phyloP scores from a whole-genome alignment of 2,329 filamentous ascomycete genomes.

The Fusarium sororula region DNA sequence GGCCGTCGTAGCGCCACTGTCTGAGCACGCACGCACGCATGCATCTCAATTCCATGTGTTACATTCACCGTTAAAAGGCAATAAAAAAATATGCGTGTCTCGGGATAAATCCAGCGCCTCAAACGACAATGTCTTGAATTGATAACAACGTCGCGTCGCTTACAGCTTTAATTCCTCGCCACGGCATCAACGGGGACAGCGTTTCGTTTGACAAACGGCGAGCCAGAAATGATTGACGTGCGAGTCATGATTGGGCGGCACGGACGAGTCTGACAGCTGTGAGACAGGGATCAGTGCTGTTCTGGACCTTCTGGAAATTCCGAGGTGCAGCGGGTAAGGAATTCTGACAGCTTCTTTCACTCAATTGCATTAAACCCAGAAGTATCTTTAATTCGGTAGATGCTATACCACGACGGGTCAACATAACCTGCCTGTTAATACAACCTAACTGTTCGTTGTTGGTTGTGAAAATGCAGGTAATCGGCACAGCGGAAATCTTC shows the following conservation, averaged over 20 bases:
- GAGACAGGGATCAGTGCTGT: slow-evolving; percentile 5
- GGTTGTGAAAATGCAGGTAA: neutral
- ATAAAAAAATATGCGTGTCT: neutral
- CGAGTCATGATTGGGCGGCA: slow-evolving; percentile 14
- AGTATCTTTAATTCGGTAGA: neutral
- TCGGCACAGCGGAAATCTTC: slow-evolving; percentile 1
- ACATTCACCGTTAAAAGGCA: neutral
- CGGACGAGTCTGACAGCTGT: slow-evolving; percentile 6
- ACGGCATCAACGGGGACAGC: neutral
- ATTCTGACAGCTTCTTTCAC: neutral
- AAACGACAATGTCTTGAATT: neutral
- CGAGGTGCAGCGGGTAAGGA: slow-evolving; percentile 11
- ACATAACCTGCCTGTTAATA: neutral
- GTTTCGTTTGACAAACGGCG: neutral
- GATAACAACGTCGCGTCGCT: neutral
- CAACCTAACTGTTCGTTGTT: neutral
- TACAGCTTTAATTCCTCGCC: neutral
- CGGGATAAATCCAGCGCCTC: neutral
- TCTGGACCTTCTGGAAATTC: slow-evolving; percentile 29
- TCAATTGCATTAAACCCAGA: neutral
- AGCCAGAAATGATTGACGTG: neutral
- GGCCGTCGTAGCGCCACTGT: neutral
- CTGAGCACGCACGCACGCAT: neutral
- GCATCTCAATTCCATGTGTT: neutral
- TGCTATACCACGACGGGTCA: neutral